These are phyloP conservation scores for Chlorella sorokiniana DNA, from an alignment of 139 green algal species.

Conservation along the genomic window DNA sequence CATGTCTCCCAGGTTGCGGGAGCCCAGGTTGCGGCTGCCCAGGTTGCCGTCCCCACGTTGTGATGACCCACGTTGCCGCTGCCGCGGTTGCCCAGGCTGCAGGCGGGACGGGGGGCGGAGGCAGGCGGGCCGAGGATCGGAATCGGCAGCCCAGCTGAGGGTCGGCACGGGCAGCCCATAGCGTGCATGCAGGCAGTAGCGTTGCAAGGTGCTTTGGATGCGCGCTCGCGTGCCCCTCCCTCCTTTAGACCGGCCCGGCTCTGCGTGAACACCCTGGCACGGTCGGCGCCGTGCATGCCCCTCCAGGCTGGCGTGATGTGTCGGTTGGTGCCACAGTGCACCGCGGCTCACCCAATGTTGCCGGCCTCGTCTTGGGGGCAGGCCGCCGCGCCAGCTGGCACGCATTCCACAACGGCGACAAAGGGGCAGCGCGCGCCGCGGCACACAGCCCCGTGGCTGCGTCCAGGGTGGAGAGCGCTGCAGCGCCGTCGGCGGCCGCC, in stretches of 20 bases:
- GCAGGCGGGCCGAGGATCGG: too few species aligned
- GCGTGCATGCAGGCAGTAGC: too few species aligned
- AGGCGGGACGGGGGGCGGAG: too few species aligned
- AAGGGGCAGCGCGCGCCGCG: background rate
- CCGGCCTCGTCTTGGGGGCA: background rate
- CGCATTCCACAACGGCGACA: constrained; percentile 8
- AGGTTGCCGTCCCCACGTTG: constrained; percentile 11
- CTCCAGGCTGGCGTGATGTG: too few species aligned
- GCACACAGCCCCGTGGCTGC: background rate
- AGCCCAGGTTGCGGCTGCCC: constrained; percentile 20
- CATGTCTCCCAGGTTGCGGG: constrained; percentile 16
- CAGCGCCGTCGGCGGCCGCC: background rate
- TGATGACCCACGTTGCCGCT: constrained; percentile 15
- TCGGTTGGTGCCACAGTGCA: background rate
- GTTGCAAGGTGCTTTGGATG: too few species aligned
- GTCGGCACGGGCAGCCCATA: too few species aligned
- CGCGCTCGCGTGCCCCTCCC: too few species aligned
- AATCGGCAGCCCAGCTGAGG: too few species aligned
- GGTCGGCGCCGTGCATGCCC: too few species aligned
- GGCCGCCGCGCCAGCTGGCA: background rate
- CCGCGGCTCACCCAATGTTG: constrained; percentile 8
- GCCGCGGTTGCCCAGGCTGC: constrained; percentile 19
- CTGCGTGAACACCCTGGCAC: too few species aligned
- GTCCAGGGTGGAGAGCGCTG: background rate
- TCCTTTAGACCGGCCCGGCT: too few species aligned